Percentiles rank a stretch among this genome's conserved stretches.
Conservation (phyloP, 495 filamentous ascomycete species). For the Xylaria scruposa region DNA sequence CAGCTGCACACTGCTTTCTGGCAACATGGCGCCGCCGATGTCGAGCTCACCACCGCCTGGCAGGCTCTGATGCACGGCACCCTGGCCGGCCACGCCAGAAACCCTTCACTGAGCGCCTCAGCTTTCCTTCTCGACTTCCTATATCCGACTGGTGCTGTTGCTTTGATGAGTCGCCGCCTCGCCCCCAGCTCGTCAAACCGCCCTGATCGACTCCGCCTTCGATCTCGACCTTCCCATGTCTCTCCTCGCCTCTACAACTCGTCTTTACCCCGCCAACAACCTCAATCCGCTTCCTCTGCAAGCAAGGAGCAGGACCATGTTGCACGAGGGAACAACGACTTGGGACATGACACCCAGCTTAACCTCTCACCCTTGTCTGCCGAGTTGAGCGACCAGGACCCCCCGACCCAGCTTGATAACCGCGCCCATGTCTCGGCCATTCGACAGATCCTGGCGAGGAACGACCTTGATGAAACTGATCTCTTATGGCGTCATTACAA, state of each 20-base stretch:
- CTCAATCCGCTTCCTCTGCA: neutral
- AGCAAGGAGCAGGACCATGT: neutral
- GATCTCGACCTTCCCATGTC: slow-evolving; percentile 22
- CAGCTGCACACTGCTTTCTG: slow-evolving; percentile 71
- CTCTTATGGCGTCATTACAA: slow-evolving; percentile 35
- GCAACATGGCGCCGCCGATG: slow-evolving; percentile 64
- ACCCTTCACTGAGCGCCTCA: slow-evolving; percentile 45
- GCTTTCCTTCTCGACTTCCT: slow-evolving; percentile 66
- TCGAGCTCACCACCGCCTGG: slow-evolving; percentile 61
- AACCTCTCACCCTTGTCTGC: neutral
- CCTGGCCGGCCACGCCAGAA: slow-evolving; percentile 28
- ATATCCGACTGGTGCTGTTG: slow-evolving; percentile 61
- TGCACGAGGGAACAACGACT: neutral
- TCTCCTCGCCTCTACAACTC: slow-evolving; percentile 36
- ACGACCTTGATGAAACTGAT: slow-evolving; percentile 27
- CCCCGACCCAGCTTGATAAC: neutral
- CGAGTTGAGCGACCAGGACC: neutral
- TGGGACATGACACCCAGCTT: neutral
- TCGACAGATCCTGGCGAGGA: slow-evolving; percentile 23
- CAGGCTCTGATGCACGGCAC: slow-evolving; percentile 47
- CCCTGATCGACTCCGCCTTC: slow-evolving; percentile 26
- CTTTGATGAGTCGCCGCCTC: slow-evolving; percentile 52
- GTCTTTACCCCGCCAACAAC: slow-evolving; percentile 27
- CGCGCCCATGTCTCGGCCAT: slow-evolving; percentile 16
- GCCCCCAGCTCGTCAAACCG: slow-evolving; percentile 25